Percentiles rank a stretch among this genome's conserved stretches.
Conservation (phyloP, 2,329 filamentous ascomycete species). For the Xylariales sp. region DNA sequence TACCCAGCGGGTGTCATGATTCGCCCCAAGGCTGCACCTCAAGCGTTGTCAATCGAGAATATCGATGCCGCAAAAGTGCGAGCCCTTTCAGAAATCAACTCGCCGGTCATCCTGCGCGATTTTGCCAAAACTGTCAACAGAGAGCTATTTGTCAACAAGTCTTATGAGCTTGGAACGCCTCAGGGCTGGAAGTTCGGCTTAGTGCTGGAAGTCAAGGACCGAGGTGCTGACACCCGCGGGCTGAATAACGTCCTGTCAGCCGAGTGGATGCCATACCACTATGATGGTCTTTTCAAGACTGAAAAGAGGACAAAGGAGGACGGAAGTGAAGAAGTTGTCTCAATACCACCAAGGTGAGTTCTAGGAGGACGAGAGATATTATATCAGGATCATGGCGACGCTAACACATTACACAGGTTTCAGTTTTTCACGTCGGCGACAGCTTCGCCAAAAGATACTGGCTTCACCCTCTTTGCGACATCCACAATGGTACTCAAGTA, state of each 20-base stretch:
- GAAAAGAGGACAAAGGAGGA: slow-evolving; percentile 31
- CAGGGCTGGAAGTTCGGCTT: slow-evolving; percentile 50
- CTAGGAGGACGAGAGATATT: neutral
- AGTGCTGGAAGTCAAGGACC: slow-evolving; percentile 46
- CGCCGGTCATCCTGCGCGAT: slow-evolving; percentile 48
- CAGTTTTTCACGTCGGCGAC: slow-evolving; percentile 47
- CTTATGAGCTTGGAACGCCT: slow-evolving; percentile 41
- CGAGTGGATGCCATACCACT: slow-evolving; percentile 55
- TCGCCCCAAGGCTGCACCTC: slow-evolving; percentile 26
- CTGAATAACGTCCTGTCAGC: slow-evolving; percentile 49
- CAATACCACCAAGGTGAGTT: slow-evolving; percentile 37
- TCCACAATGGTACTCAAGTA: slow-evolving; percentile 46
- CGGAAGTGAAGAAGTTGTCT: slow-evolving; percentile 34
- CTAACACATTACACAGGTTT: slow-evolving; percentile 27
- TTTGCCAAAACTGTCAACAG: slow-evolving; percentile 43
- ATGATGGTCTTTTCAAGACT: slow-evolving; percentile 53
- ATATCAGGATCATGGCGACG: neutral
- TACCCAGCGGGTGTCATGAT: slow-evolving; percentile 42
- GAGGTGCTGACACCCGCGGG: slow-evolving; percentile 34
- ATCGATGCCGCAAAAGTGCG: slow-evolving; percentile 41
- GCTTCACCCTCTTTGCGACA: slow-evolving; percentile 49
- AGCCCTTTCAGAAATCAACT: slow-evolving; percentile 42
- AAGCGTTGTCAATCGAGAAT: slow-evolving; percentile 32
- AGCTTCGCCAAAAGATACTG: slow-evolving; percentile 42
- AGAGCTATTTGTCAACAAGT: slow-evolving; percentile 40